Base-by-base conservation (phyloP, 2,329 filamentous ascomycete genomes). In the Epicoccum sorghinum region DNA sequence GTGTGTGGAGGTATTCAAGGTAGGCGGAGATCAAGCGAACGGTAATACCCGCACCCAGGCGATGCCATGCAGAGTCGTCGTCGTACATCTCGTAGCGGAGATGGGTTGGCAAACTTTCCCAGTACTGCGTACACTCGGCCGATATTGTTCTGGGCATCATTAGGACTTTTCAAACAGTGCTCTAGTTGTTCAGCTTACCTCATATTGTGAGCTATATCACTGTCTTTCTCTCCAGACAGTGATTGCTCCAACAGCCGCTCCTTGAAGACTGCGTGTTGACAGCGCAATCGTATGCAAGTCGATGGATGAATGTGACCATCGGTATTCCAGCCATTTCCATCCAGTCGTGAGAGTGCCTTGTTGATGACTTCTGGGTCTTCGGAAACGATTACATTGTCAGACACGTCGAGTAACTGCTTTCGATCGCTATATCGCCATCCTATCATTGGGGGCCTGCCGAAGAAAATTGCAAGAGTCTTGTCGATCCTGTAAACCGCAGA, bases 391-490 rank as follows among this genome's bases (percentile, higher is more conserved):
- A 65, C 56, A 10, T 63, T 47, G 46, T 73, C 71, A 36, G 69
- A 65, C 14, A 74, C 47, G 47, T 74, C 71, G 12, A 74, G 61
- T 13, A 67, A 54, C 45, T 67, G 60, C 45, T 63, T 66, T 12
- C 70, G 66, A 41, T 73, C 68, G 42, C 66, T 69, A 36, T 73
- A 74, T 18, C 66, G 58, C 60, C 64, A 64, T 8, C 64, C 61
- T 65, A 74, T 72, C 68, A 71, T 68, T 0, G 71, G 71, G 12
- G 71, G 71, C 22, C 71, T 64, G 13, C 71, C 71, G 27, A 73
- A 72, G 47, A 74, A 74, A 4, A 65, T 66, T 1, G 71, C 68
- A 7, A 74, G 44, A 3, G 62, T 69, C 33, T 74, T 74, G 51
- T 74, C 71, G 18, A 62, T 68, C 35, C 66, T 56, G 47, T 72